These are phyloP conservation scores for Ophiostoma sp. DNA, from an alignment of 2,329 filamentous ascomycete genomes.

Conservation along the genomic window DNA sequence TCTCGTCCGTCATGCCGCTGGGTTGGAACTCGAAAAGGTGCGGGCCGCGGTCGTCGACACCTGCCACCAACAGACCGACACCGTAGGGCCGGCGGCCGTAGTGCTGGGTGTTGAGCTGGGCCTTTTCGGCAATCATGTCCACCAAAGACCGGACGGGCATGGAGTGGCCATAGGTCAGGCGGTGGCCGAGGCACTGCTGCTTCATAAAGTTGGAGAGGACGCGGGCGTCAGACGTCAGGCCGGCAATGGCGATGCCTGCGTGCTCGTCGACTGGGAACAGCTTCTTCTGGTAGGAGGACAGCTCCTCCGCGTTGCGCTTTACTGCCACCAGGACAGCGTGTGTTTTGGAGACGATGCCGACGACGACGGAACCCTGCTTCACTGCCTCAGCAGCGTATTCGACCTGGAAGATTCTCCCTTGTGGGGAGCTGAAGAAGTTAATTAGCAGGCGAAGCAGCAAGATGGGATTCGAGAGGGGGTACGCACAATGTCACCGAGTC, in stretches of 20 bases:
- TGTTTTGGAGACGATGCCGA: slow-evolving; percentile 96
- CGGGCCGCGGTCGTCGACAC: slow-evolving; percentile 89
- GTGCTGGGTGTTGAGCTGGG: slow-evolving; percentile 96
- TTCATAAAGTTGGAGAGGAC: slow-evolving; percentile 99
- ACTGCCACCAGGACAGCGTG: slow-evolving; percentile 93
- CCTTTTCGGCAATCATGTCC: slow-evolving; percentile 89
- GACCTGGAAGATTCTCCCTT: slow-evolving; percentile 99
- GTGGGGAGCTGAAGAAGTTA: slow-evolving; percentile 71
- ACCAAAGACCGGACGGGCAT: slow-evolving; percentile 90
- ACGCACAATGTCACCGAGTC: slow-evolving; percentile 98
- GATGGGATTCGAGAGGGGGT: slow-evolving; percentile 21
- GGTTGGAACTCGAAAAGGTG: slow-evolving; percentile 99
- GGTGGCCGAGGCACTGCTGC: slow-evolving; percentile 93
- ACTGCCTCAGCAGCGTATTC: slow-evolving; percentile 99
- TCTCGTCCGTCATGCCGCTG: slow-evolving; percentile 93
- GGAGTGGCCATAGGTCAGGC: slow-evolving; percentile 91
- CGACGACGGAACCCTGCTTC: slow-evolving; percentile 97
- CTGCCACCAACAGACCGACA: slow-evolving; percentile 87
- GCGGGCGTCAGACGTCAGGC: slow-evolving; percentile 94
- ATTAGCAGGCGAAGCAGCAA: slow-evolving; percentile 34
- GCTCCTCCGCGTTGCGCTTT: slow-evolving; percentile 99
- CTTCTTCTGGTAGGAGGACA: slow-evolving; percentile 99
- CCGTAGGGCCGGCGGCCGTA: slow-evolving; percentile 97
- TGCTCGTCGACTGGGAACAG: slow-evolving; percentile 96
- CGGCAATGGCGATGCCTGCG: slow-evolving; percentile 91